A percentile compares a stretch with the other conserved stretches of the same genome.
phyloP scores from a whole-genome alignment of 2,329 filamentous ascomycete species.

The Ilyonectria destructans region DNA sequence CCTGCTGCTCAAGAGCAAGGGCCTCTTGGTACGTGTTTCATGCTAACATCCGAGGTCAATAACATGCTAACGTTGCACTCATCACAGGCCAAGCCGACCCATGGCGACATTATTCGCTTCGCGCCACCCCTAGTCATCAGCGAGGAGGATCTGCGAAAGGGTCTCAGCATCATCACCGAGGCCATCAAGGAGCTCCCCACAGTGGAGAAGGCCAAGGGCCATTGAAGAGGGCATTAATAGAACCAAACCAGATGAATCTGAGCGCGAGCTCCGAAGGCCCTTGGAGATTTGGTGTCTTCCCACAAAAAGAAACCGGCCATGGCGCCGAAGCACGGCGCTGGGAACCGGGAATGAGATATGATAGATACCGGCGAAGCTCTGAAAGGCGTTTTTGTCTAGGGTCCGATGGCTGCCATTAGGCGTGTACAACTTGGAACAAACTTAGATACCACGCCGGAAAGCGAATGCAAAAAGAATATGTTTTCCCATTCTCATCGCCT shows the following conservation, averaged over 20 bases:
- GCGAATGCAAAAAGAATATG: slow-evolving; percentile 26
- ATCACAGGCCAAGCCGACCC: slow-evolving; percentile 92
- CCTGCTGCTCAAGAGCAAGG: slow-evolving; percentile 95
- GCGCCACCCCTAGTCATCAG: slow-evolving; percentile 97
- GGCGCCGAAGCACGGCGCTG: slow-evolving; percentile 26
- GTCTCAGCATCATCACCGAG: slow-evolving; percentile 85
- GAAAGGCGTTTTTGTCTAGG: slow-evolving; percentile 44
- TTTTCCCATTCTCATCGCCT: slow-evolving; percentile 1
- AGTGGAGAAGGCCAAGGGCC: slow-evolving; percentile 57
- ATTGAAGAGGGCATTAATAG: slow-evolving; percentile 48
- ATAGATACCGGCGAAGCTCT: slow-evolving; percentile 39
- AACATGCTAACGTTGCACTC: slow-evolving; percentile 19
- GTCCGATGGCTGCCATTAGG: slow-evolving; percentile 36
- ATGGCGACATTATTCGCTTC: slow-evolving; percentile 98
- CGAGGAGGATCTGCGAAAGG: slow-evolving; percentile 85
- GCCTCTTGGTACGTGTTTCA: slow-evolving; percentile 80
- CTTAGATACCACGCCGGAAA: slow-evolving; percentile 38
- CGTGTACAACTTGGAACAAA: slow-evolving; percentile 36
- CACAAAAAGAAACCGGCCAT: slow-evolving; percentile 25
- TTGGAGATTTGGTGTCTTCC: slow-evolving; percentile 38
- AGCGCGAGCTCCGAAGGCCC: slow-evolving; percentile 44
- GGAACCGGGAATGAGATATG: slow-evolving; percentile 41
- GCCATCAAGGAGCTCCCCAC: slow-evolving; percentile 86
- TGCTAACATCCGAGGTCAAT: neutral
- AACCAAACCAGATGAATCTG: slow-evolving; percentile 34